Base-by-base conservation (phyloP, 306 rosid genomes). In the Acacia confusa region DNA sequence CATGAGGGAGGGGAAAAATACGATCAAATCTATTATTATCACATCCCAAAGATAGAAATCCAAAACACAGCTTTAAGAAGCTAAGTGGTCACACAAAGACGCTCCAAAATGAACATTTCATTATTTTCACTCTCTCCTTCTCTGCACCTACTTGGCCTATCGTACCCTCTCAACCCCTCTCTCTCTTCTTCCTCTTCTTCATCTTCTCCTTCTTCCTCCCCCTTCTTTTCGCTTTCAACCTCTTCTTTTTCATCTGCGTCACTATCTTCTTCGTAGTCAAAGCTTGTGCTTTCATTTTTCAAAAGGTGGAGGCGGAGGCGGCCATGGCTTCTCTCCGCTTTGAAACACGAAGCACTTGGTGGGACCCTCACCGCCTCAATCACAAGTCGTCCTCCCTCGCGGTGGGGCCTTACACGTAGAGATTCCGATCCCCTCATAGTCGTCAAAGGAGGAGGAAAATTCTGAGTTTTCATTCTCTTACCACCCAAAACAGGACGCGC, bases 381-480 rank as follows among this genome's bases (percentile, higher is more conserved):
- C 47, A 95, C 85, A 0, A 95, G 79, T 87, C 97, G 47, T 52
- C 99, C 99, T 27, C 88, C 87, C 72, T 90, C 94, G 0, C 99
- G 89, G 89, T 85, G 97, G 70, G 98, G 91, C 80, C 81, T 85
- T 17, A 95, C 79, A 3, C 79, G 86, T 3, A 93, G 86, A 81
- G 90, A 86, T 41, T 89, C 89, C 3, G 76, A 71, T 22, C 95
- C 98, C 12, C 94, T 91, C 48, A 95, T 88, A n/a, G 99, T 95
- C 55, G 99, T 93, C 89, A 95, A 85, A 69, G 99, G 99, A 15
- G 99, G 99, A 8, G 99, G 99, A 78, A 93, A 92, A 38, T 81
- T 86, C 25, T 22, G 60, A 16, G 71, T 61, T 77, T 50, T 84
- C 45, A n/a, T 81, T 81, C 88, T 92, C 87, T 73, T 89, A 25